Base-by-base conservation (phyloP, 768 basidiomycete species). In the Phallus indusiatus region DNA sequence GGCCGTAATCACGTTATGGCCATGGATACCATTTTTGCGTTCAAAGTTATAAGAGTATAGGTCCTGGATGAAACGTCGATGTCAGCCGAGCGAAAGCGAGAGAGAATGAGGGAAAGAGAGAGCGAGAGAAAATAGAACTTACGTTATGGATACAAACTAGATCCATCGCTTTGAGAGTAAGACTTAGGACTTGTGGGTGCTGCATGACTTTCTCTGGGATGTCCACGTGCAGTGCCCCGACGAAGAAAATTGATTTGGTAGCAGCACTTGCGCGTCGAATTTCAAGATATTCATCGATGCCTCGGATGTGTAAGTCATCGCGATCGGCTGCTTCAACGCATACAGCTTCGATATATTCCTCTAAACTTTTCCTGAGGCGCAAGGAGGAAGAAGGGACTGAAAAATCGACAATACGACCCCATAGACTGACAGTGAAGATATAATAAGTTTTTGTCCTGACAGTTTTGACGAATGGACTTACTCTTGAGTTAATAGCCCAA, bases 1-100 rank as follows among this genome's bases (percentile, higher is more conserved):
- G 37, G 86, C 82, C 9, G 82, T 83, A 54, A 89, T 73, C 63
- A 87, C 75, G 67, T 87, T 88, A 66, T 85, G 86, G 59, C 81
- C 81, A 24, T 71, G 74, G 54, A 81, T 78, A 18, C 84, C 86
- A 64, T 79, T 79, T 54, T 80, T 77, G 64, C 85, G 82, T 64
- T 89, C 85, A 78, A 84, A 81, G 68, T 85, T 81, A 69, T 86
- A 88, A 8, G 83, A 86, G 65, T 85, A 86, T 16, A 86, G 69
- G 61, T 88, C 84, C 85, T 85, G 64, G 49, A 28, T 51, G 47
- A 53, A 62, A 56, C 17, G 47, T 24, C 21, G 52, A 28, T 28
- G 28, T 28, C 28, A 28, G 28, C 28, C 4, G 28, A 7, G 28
- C 7, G 28, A 28, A 28, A 28, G 7, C 2, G 28, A 28, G 7